Conservation (phyloP, 2,329 filamentous ascomycete genomes). For the Pseudogymnoascus sp. region DNA sequence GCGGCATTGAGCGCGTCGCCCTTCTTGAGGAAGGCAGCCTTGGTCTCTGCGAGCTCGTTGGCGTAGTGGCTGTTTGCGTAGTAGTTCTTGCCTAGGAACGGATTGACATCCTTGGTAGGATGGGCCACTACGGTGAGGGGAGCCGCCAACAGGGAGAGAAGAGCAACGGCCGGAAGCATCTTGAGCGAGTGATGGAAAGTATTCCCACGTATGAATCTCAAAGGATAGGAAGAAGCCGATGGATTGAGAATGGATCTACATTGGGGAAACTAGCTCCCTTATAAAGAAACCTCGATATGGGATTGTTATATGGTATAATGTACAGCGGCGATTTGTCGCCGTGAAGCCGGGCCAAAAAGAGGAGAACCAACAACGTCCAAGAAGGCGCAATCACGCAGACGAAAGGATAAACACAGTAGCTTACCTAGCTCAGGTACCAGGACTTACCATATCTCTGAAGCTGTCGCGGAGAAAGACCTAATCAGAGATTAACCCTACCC, state of each 20-base stretch:
- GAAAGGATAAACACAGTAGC: neutral
- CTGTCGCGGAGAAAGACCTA: neutral
- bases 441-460: neutral
- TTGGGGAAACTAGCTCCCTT: neutral
- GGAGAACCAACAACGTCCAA: neutral
- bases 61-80: constrained; percentile 41
- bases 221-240: neutral
- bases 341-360: neutral
- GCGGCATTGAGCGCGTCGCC: constrained; percentile 34
- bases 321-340: neutral
- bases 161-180: constrained; percentile 5
- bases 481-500: constrained; percentile 6
- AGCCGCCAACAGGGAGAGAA: neutral
- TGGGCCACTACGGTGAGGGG: neutral
- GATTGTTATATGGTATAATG: neutral
- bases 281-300: neutral
- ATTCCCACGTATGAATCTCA: constrained; percentile 5
- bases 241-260: constrained; percentile 4
- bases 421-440: neutral
- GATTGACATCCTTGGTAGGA: constrained; percentile 27
- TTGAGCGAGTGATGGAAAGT: neutral
- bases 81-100: constrained; percentile 42
- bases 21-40: constrained; percentile 30
- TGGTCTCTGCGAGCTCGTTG: constrained; percentile 34
- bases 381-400: neutral